phyloP scores from a whole-genome alignment of 1,139 yeast species.

The Hemisphaericaspora xylofermentans region DNA sequence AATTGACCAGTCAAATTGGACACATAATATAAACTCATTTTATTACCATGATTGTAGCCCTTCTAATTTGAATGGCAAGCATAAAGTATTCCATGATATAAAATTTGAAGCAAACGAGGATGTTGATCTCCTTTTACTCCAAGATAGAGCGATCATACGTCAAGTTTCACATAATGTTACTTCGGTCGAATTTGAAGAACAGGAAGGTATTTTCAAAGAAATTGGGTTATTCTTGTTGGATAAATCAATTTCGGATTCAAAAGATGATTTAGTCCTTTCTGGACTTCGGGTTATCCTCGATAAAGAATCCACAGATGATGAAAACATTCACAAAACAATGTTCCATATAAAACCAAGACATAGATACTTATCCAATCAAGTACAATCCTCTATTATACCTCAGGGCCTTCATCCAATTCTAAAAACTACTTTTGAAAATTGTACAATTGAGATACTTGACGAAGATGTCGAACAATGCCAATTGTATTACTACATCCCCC shows the following conservation, averaged over 20 bases:
- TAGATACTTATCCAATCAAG: slow-evolving; percentile 17
- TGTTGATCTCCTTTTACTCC: slow-evolving; percentile 17
- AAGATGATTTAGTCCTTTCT: slow-evolving; percentile 35
- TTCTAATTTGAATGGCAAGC: slow-evolving; percentile 4
- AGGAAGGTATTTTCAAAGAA: slow-evolving; percentile 23
- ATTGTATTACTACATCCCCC: slow-evolving; percentile 32
- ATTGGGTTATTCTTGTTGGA: slow-evolving; percentile 38
- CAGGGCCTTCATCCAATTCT: slow-evolving; percentile 45
- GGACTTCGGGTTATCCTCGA: slow-evolving; percentile 35
- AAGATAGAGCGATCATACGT: slow-evolving; percentile 16
- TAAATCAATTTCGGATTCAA: slow-evolving; percentile 20
- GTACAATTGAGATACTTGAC: slow-evolving; percentile 18
- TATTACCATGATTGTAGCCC: slow-evolving; percentile 16
- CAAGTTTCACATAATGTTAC: slow-evolving; percentile 13
- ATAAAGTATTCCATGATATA: slow-evolving; percentile 7
- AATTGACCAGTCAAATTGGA: slow-evolving; percentile 20
- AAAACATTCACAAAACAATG: slow-evolving; percentile 33
- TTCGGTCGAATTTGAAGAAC: slow-evolving; percentile 9
- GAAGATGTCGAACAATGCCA: slow-evolving; percentile 32
- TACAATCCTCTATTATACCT: slow-evolving; percentile 16
- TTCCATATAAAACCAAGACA: slow-evolving; percentile 48
- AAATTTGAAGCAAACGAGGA: background rate
- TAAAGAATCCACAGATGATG: slow-evolving; percentile 6
- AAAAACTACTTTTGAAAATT: slow-evolving; percentile 12
- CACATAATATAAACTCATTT: slow-evolving; percentile 21